Conservation (phyloP, 2,329 filamentous ascomycete genomes). For the Ceratocystis cubensis region DNA sequence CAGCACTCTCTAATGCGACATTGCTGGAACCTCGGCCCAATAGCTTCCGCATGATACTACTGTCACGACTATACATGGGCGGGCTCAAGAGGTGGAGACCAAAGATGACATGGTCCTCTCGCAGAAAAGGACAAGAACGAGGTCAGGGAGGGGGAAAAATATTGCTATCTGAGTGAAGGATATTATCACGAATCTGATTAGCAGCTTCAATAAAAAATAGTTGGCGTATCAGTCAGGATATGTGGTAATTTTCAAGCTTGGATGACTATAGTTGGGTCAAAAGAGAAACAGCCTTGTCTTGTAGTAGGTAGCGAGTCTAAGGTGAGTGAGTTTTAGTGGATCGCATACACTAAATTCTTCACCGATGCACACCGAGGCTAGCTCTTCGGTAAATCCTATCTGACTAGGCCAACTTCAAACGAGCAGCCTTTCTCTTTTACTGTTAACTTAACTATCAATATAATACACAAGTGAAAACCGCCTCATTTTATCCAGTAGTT, state of each 20-base stretch:
- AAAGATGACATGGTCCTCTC: slow-evolving; percentile 9
- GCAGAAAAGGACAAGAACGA: not conserved
- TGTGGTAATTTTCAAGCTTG: not conserved
- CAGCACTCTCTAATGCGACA: slow-evolving; percentile 33
- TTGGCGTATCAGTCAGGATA: not conserved
- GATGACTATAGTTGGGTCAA: not conserved
- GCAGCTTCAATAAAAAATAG: not conserved
- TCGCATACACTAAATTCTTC: not conserved
- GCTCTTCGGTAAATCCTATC: not conserved
- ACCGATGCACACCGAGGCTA: slow-evolving; percentile 5
- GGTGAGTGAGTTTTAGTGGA: not conserved
- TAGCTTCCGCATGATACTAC: slow-evolving; percentile 48
- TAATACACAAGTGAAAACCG: not conserved
- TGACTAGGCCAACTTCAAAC: not conserved
- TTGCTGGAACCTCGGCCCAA: slow-evolving; percentile 42
- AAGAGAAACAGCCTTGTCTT: slow-evolving; percentile 11
- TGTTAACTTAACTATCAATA: not conserved
- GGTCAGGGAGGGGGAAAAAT: not conserved
- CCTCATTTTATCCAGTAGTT: not conserved
- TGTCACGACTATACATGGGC: slow-evolving; percentile 26
- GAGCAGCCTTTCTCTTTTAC: not conserved
- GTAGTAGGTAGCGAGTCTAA: not conserved
- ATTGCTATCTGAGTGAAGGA: not conserved
- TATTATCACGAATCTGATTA: not conserved
- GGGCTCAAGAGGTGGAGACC: slow-evolving; percentile 4